These are phyloP conservation scores for Suillus paluster DNA, from an alignment of 768 basidiomycete genomes.

Conservation along the genomic window DNA sequence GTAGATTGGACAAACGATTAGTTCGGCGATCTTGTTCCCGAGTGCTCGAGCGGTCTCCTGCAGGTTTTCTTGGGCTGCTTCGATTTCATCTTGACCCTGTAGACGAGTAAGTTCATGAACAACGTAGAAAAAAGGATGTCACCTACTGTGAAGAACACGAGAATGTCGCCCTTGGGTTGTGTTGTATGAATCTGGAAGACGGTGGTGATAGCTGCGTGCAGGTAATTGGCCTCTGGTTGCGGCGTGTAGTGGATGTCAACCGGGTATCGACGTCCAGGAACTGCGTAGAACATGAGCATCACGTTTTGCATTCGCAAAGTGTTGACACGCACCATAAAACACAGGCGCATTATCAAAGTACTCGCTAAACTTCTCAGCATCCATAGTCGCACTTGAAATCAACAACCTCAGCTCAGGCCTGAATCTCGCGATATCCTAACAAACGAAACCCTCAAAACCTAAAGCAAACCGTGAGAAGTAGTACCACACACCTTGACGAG, in stretches of 20 bases:
- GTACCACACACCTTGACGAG: conserved; percentile 87
- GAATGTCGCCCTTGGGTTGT: conserved; percentile 95
- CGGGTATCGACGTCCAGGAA: conserved; percentile 95
- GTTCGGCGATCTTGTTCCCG: conserved; percentile 93
- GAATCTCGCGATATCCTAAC: conserved; percentile 93
- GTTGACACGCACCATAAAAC: conserved; percentile 73
- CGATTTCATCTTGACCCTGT: conserved; percentile 97
- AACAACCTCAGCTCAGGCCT: conserved; percentile 91
- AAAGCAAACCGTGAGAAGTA: conserved; percentile 13
- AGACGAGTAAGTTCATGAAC: conserved; percentile 10
- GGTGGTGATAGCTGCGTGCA: conserved; percentile 98
- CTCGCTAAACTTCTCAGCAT: conserved; percentile 96
- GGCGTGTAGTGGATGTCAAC: conserved; percentile 99
- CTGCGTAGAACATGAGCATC: conserved; percentile 43
- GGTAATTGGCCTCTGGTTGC: conserved; percentile 98
- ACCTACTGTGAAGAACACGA: conserved; percentile 93
- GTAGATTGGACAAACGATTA: conserved; percentile 97
- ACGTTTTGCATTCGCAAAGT: not conserved
- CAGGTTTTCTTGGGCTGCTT: conserved; percentile 94
- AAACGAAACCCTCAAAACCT: conserved; percentile 29
- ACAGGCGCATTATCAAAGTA: conserved; percentile 97
- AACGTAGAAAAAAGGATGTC: not conserved
- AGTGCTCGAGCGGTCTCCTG: conserved; percentile 94
- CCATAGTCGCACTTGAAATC: conserved; percentile 96
- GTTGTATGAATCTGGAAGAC: conserved; percentile 99